Evolutionary conservation across 805 yeast genomes (phyloP), one percentile per base, ranked within the genome.

Genomic region (Candida stauntonica): DNA sequence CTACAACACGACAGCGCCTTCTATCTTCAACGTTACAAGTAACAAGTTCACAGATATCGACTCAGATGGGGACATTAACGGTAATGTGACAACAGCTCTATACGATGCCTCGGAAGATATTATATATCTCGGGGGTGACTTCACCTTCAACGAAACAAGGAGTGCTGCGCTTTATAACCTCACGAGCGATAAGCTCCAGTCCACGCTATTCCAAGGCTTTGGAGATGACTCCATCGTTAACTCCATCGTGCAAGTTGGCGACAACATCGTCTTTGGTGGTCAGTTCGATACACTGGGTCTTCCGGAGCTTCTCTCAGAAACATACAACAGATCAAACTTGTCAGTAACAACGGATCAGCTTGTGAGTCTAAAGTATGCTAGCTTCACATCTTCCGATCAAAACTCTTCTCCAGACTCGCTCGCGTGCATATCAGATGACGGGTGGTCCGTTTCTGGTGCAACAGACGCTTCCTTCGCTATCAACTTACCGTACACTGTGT

Each of bases 91-190:
- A 4, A 51, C 79, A 0, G 68, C 75, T 1, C 63, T 65, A 29
- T 73, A 77, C 38, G 80, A 79, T 60, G 33, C 47, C 2, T 68
- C 66, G 31, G 57, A 62, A 24, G 61, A 72, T 17, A 39, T 75
- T 17, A 70, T 86, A 0, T 87, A 85, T 53, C 72, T 86, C 34
- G 99, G 97, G 8, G 99, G 99, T 16, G 70, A 75, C 42, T 75
- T 91, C 48, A 57, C 68, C 5, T 79, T 67, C 55, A 67, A 74
- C 39, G 58, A 63, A 32, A 67, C 79, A 7, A 52, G 67, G 47
- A 82, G 87, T 35, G 83, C 75, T 0, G 79, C 84, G 8, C 61
- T 77, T 5, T 91, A 86, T 70, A 71, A 86, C 59, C 52, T 63
- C 13, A 47, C 70, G 1, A 48, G 70, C 4, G 50, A 67, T 16